A percentile compares a stretch with the other conserved stretches of the same genome.
phyloP scores from a whole-genome alignment of 2,329 filamentous ascomycete species.

The Lasiodiplodia hormozganensis region DNA sequence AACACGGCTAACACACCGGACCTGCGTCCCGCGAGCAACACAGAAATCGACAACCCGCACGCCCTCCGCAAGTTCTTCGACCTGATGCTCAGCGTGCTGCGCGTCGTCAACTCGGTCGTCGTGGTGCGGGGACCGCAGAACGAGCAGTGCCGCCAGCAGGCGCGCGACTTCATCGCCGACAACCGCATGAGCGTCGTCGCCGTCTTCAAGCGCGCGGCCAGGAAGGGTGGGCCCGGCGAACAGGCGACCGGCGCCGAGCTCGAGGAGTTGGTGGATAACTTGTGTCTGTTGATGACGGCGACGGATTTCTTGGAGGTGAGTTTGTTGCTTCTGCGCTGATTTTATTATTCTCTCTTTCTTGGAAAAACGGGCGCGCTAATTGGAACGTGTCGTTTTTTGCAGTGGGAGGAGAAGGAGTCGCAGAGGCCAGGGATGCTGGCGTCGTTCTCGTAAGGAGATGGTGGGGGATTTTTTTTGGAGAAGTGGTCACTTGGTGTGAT shows the following conservation, averaged over 20 bases:
- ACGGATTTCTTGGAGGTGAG: slow-evolving; percentile 87
- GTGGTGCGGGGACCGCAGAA: slow-evolving; percentile 84
- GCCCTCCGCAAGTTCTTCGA: slow-evolving; percentile 84
- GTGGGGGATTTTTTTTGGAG: background rate
- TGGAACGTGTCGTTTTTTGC: no score
- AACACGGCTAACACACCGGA: slow-evolving; percentile 27
- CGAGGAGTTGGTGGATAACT: slow-evolving; percentile 81
- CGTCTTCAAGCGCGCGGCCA: slow-evolving; percentile 87
- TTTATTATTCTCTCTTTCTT: background rate
- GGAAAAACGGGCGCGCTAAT: background rate
- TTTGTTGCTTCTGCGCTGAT: slow-evolving; percentile 25
- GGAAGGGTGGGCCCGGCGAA: slow-evolving; percentile 64
- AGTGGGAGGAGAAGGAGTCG: slow-evolving; percentile 14
- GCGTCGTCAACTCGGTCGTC: slow-evolving; percentile 82
- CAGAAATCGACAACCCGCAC: slow-evolving; percentile 70
- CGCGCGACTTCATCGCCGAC: slow-evolving; percentile 78
- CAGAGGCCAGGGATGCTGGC: background rate
- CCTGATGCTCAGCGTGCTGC: slow-evolving; percentile 78
- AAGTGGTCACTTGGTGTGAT: background rate
- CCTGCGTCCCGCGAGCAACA: background rate
- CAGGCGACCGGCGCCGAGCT: slow-evolving; percentile 52
- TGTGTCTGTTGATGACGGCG: slow-evolving; percentile 81
- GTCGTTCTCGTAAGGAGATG: background rate
- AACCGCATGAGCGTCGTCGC: slow-evolving; percentile 85
- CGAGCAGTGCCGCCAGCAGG: slow-evolving; percentile 73